Evolutionary conservation across 768 basidiomycete genomes (phyloP), one percentile per base, ranked within the genome.

Genomic region (Pleurotus eryngii): DNA sequence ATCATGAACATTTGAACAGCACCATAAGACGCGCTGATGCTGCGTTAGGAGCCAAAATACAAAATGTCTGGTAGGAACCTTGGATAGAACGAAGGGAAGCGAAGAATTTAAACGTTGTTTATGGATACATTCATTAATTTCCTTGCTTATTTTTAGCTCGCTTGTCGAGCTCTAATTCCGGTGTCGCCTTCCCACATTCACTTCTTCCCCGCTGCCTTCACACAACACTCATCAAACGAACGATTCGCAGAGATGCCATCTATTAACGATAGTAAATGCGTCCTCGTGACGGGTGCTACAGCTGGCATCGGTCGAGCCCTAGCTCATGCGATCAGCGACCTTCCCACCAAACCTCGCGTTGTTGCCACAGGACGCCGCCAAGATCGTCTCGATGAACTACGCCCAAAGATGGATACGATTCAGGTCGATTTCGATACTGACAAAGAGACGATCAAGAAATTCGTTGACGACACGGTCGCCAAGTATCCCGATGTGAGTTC

Each of bases 291-390:
- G 39, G 59, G 60, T 6, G 61, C 59, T 35, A 61, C 63, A 18
- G 49, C 61, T 39, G 56, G 57, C 2, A 60, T 60, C 14, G 55
- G 53, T n/a, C 18, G 58, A 17, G 43, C 48, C n/a, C 40, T 58
- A 2, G 57, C 57, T 17, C 37, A 15, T 22, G 40, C 49, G 27
- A 49, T 58, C 46, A 26, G 22, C 39, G 57, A 49, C 6, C 40
- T 58, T 8, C 57, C 57, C 9, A 49, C 68, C 38, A 62, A 68
- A 27, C 75, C 76, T 6, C 70, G 66, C 0, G 74, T 77, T 49
- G 71, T 78, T 47, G 72, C 68, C 38, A 64, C 68, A 15, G 76
- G 75, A 17, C 66, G 75, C 12, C 72, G 75, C 7, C 61, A 72
- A 59, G 68, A 74, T 9, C 58, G 76, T 43, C 49, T 58, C 12